Evolutionary conservation across 768 basidiomycete genomes (phyloP).

Genomic region (Phaeolepiota aurea): DNA sequence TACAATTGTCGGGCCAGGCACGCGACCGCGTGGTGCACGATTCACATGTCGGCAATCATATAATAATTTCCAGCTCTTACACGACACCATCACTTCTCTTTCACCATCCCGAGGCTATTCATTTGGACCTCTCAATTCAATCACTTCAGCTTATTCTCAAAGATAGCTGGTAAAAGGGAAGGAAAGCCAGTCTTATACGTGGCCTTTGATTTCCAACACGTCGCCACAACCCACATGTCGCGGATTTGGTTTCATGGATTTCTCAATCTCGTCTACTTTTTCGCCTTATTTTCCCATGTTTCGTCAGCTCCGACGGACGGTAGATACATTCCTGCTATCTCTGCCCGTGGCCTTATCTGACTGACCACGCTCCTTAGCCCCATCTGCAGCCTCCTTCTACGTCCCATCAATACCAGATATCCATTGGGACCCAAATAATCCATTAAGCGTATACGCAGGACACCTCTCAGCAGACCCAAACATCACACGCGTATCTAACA

Average conservation of each 20-base stretch:
- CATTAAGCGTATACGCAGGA: constrained; percentile 78
- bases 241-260: background rate
- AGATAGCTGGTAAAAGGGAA: no score
- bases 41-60: background rate
- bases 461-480: constrained; percentile 77
- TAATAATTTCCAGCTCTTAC: background rate
- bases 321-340: constrained; percentile 15
- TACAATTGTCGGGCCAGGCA: background rate
- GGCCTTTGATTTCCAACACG: background rate
- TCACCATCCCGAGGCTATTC: no score
- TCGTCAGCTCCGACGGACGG: constrained; percentile 24
- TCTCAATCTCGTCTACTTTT: background rate
- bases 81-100: background rate
- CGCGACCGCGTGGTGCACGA: no score
- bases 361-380: constrained; percentile 34
- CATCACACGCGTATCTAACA: constrained; percentile 35
- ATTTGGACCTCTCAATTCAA: background rate
- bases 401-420: constrained; percentile 71
- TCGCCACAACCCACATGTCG: background rate
- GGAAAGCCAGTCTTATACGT: no score
- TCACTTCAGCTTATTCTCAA: no score
- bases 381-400: constrained; percentile 80
- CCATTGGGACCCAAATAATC: constrained; percentile 59
- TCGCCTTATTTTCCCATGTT: background rate
- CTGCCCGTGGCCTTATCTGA: background rate